A percentile compares a stretch with the other conserved stretches of the same genome.
phyloP scores from a whole-genome alignment of 805 yeast species.

The Henningerozyma blattae region DNA sequence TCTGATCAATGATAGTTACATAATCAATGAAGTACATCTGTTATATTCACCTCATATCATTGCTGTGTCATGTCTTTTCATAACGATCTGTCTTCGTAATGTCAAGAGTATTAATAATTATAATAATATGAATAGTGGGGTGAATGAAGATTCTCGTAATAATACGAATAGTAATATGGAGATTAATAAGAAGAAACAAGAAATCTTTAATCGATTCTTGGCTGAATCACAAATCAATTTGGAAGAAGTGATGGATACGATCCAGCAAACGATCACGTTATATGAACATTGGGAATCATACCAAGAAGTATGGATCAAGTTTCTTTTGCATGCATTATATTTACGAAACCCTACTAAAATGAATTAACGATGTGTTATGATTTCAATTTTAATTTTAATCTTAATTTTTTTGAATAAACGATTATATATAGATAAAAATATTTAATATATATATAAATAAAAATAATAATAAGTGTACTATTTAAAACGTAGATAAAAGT shows the following conservation, averaged over 20 bases:
- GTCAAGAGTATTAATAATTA: no score
- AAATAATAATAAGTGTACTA: background rate
- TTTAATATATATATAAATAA: no score
- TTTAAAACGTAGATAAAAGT: background rate
- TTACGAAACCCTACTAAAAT: conserved; percentile 58
- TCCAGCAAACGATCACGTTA: conserved; percentile 71
- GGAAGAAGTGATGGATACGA: conserved; percentile 65
- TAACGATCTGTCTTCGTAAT: conserved; percentile 37
- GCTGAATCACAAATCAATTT: conserved; percentile 69
- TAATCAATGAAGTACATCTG: conserved; percentile 70
- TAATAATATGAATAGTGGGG: background rate
- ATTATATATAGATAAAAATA: no score
- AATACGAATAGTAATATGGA: no score
- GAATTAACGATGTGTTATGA: background rate
- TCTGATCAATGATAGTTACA: conserved; percentile 72
- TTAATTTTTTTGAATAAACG: background rate
- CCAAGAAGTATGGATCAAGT: conserved; percentile 49
- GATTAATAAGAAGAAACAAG: conserved; percentile 7
- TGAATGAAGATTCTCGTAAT: background rate
- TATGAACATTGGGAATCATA: conserved; percentile 84
- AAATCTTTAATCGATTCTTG: conserved; percentile 33
- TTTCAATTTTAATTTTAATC: background rate
- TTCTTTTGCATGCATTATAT: conserved; percentile 22
- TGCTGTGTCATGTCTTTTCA: conserved; percentile 71
- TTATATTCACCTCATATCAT: conserved; percentile 82